phyloP scores from a whole-genome alignment of 1,284 basidiomycete genomes.

The Meira nashicola region DNA sequence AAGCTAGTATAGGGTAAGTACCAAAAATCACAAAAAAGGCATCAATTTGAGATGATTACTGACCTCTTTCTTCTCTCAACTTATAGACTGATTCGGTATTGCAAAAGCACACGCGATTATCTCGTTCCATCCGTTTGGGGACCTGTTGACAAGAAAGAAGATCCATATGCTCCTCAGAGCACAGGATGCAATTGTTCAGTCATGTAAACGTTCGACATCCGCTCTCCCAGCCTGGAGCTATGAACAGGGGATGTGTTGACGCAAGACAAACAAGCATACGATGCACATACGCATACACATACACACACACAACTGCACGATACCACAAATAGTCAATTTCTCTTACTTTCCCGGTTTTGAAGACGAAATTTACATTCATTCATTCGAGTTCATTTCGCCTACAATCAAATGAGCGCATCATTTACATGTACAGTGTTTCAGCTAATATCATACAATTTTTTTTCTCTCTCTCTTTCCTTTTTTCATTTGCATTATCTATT shows the following conservation, averaged over 20 bases:
- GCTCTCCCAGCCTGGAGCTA: not conserved
- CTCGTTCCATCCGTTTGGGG: constrained; percentile 90
- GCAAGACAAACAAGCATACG: too few relatives aligned
- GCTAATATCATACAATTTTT: not conserved
- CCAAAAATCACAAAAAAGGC: not conserved
- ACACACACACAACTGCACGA: too few relatives aligned
- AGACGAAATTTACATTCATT: too few relatives aligned
- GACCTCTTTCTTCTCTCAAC: constrained; percentile 15
- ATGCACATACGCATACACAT: too few relatives aligned
- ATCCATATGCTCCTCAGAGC: constrained; percentile 73
- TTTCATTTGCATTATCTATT: not conserved
- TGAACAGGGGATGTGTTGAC: too few relatives aligned
- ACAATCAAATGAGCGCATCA: not conserved
- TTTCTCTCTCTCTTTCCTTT: not conserved
- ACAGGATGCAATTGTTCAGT: constrained; percentile 56
- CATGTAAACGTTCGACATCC: constrained; percentile 29
- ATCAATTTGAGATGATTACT: not conserved
- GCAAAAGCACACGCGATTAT: constrained; percentile 81
- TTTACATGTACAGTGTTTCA: not conserved
- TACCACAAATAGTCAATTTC: too few relatives aligned
- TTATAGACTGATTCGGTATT: constrained; percentile 77
- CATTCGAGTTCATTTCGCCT: too few relatives aligned
- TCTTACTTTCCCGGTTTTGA: too few relatives aligned
- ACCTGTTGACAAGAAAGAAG: constrained; percentile 77
- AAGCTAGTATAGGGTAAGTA: constrained; percentile 78